Conservation (phyloP, 2,329 filamentous ascomycete genomes). For the Zymoseptoria ardabiliae region DNA sequence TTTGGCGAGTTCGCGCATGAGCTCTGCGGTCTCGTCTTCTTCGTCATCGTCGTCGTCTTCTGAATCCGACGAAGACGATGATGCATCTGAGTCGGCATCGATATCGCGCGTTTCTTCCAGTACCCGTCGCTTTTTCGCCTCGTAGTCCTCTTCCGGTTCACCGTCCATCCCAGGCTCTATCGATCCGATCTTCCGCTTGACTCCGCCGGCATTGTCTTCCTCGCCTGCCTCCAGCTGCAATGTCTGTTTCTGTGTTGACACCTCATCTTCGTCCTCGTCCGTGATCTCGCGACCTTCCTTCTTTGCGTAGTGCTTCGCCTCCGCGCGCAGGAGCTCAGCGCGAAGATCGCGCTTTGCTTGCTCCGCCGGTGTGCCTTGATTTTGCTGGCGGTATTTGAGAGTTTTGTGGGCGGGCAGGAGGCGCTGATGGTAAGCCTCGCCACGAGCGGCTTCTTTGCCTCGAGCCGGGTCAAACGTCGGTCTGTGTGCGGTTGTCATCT, state of each 20-base stretch:
- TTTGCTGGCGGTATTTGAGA: conserved; percentile 82
- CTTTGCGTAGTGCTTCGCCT: conserved; percentile 81
- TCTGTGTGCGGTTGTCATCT: conserved; percentile 57
- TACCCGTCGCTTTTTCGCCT: conserved; percentile 77
- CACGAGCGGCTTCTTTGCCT: conserved; percentile 90
- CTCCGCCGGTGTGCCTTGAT: conserved; percentile 79
- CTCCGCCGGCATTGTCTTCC: conserved; percentile 31
- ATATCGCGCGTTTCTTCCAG: conserved; percentile 82
- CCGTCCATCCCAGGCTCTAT: conserved; percentile 34
- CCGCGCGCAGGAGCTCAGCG: conserved; percentile 81
- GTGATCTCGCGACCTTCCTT: conserved; percentile 55
- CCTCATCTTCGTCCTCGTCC: conserved; percentile 29
- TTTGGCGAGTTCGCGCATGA: conserved; percentile 89
- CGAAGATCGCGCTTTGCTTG: conserved; percentile 67
- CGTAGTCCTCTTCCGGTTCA: conserved; percentile 54
- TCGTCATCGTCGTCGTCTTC: conserved; percentile 60
- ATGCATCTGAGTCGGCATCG: conserved; percentile 67
- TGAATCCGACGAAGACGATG: conserved; percentile 15
- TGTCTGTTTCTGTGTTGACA: conserved; percentile 15
- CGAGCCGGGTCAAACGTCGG: conserved; percentile 94
- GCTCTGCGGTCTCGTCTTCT: conserved; percentile 72
- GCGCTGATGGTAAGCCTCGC: conserved; percentile 91
- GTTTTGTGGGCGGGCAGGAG: conserved; percentile 89
- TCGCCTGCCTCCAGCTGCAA: conserved; percentile 43
- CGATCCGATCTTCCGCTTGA: conserved; percentile 59